Evolutionary conservation across 495 filamentous ascomycete species (phyloP).

Genomic region (Penicillium malachiteum): DNA sequence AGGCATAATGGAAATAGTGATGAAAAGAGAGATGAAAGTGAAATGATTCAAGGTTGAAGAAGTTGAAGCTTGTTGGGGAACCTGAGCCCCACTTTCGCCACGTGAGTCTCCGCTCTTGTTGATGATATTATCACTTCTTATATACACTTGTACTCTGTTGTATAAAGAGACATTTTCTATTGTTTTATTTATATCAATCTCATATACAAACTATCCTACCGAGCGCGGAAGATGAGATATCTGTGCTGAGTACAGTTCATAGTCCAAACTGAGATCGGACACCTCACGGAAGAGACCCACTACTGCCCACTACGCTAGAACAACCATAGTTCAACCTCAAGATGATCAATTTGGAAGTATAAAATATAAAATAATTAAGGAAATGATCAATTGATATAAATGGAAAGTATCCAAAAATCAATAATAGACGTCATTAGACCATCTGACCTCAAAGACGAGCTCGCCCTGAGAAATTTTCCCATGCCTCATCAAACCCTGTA

Average conservation of each 20-base stretch:
- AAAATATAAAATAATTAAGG: too few relatives aligned
- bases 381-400: too few relatives aligned
- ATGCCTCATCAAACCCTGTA: constrained; percentile 39
- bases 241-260: background rate
- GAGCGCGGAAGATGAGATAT: too few relatives aligned
- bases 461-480: constrained; percentile 26
- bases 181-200: background rate
- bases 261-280: background rate
- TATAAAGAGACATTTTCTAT: too few relatives aligned
- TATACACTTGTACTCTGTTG: too few relatives aligned
- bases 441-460: constrained; percentile 19
- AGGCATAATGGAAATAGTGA: constrained; percentile 23
- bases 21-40: background rate
- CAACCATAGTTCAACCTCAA: background rate
- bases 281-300: constrained; percentile 6
- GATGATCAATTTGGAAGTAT: background rate
- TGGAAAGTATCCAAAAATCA: background rate
- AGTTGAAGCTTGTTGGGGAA: constrained; percentile 29
- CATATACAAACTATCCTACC: too few relatives aligned
- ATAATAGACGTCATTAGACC: background rate
- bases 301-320: background rate
- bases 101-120: constrained; percentile 8
- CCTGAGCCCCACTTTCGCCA: constrained; percentile 24
- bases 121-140: too few relatives aligned
- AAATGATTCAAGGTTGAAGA: constrained; percentile 3